Conservation (phyloP, 495 filamentous ascomycete species). For the Lichenothelia convexa region DNA sequence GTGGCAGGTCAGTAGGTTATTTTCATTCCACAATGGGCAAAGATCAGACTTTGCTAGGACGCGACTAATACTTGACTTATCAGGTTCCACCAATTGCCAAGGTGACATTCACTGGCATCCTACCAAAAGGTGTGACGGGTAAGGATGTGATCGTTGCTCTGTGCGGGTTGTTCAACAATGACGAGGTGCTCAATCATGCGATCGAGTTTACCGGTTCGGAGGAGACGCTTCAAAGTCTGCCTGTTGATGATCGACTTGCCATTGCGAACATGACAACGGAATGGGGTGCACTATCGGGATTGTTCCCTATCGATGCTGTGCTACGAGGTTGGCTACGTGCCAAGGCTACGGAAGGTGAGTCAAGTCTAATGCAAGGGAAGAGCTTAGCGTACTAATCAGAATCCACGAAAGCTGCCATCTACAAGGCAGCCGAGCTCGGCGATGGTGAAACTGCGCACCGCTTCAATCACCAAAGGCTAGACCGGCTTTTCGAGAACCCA, state of each 20-base stretch:
- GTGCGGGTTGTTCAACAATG: conserved; percentile 71
- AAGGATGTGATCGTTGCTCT: conserved; percentile 92
- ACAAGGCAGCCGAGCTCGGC: conserved; percentile 22
- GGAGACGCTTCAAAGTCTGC: conserved; percentile 55
- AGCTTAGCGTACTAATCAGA: no score
- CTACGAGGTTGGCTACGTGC: conserved; percentile 57
- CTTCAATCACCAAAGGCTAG: conserved; percentile 51
- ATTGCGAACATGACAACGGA: conserved; percentile 95
- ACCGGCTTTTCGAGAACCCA: conserved; percentile 48
- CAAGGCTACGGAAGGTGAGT: conserved; percentile 67
- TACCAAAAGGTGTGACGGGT: conserved; percentile 71
- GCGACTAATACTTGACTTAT: no score
- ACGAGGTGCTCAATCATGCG: conserved; percentile 83
- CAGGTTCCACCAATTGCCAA: conserved; percentile 71
- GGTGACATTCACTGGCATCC: conserved; percentile 54
- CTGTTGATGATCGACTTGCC: conserved; percentile 60
- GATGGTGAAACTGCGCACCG: conserved; percentile 21
- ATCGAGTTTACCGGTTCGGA: conserved; percentile 76
- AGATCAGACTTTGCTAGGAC: no score
- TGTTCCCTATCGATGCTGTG: conserved; percentile 68
- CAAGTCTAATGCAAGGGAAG: no score
- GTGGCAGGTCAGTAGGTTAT: no score
- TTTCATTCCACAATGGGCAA: no score
- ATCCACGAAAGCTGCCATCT: conserved; percentile 43
- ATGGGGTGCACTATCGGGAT: conserved; percentile 68